Percentiles rank a stretch among this genome's conserved stretches.
These are phyloP conservation scores for Prillingera fragicola DNA, from an alignment of 1,284 basidiomycete genomes.

Conservation along the genomic window DNA sequence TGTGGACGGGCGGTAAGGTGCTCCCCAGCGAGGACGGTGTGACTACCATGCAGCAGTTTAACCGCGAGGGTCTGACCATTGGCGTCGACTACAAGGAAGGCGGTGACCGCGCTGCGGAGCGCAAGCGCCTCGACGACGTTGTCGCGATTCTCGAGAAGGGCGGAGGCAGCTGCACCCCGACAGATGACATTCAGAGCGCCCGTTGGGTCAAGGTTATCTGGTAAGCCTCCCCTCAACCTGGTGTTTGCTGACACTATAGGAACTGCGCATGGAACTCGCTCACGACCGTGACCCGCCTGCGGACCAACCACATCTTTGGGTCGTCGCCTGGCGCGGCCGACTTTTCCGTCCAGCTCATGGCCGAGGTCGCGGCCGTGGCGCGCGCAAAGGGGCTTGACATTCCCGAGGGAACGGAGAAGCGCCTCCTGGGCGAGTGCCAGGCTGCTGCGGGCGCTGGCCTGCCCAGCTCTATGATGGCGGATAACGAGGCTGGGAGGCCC, in stretches of 20 bases:
- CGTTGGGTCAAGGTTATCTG: slow-evolving; percentile 52
- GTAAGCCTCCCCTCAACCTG: slow-evolving; percentile 14
- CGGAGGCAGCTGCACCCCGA: slow-evolving; percentile 40
- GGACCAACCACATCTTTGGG: slow-evolving; percentile 42
- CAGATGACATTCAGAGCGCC: slow-evolving; percentile 50
- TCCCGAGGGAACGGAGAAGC: slow-evolving; percentile 38
- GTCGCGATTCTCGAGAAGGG: slow-evolving; percentile 39
- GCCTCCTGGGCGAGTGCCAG: slow-evolving; percentile 41
- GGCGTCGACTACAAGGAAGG: slow-evolving; percentile 40
- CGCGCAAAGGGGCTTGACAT: slow-evolving; percentile 45
- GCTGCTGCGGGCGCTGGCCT: slow-evolving; percentile 35
- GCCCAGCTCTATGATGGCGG: slow-evolving; percentile 46
- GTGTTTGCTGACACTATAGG: slow-evolving; percentile 15
- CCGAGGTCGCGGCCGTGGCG: slow-evolving; percentile 45
- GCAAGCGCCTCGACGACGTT: slow-evolving; percentile 36
- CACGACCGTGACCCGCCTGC: slow-evolving; percentile 39
- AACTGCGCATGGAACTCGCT: slow-evolving; percentile 45
- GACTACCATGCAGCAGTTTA: slow-evolving; percentile 40
- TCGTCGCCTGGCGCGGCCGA: slow-evolving; percentile 35
- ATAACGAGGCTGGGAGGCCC: slow-evolving; percentile 38
- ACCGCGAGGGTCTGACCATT: slow-evolving; percentile 45
- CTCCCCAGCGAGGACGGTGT: slow-evolving; percentile 24
- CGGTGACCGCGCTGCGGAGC: slow-evolving; percentile 26
- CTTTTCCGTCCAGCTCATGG: slow-evolving; percentile 40
- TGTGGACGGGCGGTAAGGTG: slow-evolving; percentile 49